phyloP scores from a whole-genome alignment of 768 basidiomycete genomes.

The Saitozyma sp. region DNA sequence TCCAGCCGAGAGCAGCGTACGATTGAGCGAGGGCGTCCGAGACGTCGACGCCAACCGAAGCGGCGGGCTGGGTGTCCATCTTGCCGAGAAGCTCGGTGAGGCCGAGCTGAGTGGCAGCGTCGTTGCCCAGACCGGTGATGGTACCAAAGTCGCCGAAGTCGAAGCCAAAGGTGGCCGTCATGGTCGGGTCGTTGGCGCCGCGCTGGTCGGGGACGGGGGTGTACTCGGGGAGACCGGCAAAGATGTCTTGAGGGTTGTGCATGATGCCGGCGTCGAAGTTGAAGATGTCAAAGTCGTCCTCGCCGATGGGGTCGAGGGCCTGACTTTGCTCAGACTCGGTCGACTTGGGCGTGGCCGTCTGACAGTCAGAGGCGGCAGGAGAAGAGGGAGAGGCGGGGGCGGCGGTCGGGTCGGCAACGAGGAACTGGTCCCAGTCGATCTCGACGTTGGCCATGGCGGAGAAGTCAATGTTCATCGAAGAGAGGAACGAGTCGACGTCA shows the following conservation, averaged over 20 bases:
- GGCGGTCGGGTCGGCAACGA: slow-evolving; percentile 15
- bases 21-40: slow-evolving; percentile 9
- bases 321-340: slow-evolving; percentile 39
- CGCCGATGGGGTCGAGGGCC: slow-evolving; percentile 29
- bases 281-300: slow-evolving; percentile 27
- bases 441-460: slow-evolving; percentile 20
- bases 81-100: slow-evolving; percentile 23
- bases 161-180: slow-evolving; percentile 33
- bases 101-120: slow-evolving; percentile 28
- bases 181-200: slow-evolving; percentile 30
- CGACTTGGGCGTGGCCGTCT: slow-evolving; percentile 28
- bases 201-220: slow-evolving; percentile 9
- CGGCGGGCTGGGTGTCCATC: slow-evolving; percentile 13
- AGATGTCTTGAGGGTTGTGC: slow-evolving; percentile 16
- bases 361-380: slow-evolving; percentile 13
- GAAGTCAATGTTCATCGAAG: slow-evolving; percentile 25
- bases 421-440: slow-evolving; percentile 32
- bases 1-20: slow-evolving; percentile 9
- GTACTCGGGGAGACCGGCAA: background rate
- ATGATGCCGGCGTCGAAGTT: slow-evolving; percentile 28
- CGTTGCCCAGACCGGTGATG: slow-evolving; percentile 23
- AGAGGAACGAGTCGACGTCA: slow-evolving; percentile 14
- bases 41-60: slow-evolving; percentile 11
- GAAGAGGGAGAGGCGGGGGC: slow-evolving; percentile 10
- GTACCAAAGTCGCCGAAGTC: slow-evolving; percentile 28